Evolutionary conservation across 1,139 yeast species (phyloP).

Genomic region (Sugiyamaella novakii): DNA sequence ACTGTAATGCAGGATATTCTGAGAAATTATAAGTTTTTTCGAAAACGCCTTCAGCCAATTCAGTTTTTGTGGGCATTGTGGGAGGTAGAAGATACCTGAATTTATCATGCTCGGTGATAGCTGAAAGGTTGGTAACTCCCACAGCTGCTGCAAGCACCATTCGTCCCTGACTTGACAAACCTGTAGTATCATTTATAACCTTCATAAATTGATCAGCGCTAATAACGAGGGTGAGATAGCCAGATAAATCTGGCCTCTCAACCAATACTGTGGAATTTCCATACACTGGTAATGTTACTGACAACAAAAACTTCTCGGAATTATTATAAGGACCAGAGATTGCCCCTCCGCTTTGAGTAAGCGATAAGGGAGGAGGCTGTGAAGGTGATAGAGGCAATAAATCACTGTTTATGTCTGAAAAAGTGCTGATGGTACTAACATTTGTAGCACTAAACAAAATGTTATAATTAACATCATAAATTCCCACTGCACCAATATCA

Average conservation of each 20-base stretch:
- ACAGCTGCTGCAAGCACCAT: conserved; percentile 43
- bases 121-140: conserved; percentile 26
- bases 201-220: conserved; percentile 55
- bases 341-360: conserved; percentile 32
- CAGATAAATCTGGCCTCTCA: conserved; percentile 60
- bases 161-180: conserved; percentile 46
- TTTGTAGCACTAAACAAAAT: conserved; percentile 46
- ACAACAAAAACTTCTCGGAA: conserved; percentile 46
- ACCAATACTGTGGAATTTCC: conserved; percentile 72
- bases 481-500: conserved; percentile 59
- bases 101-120: conserved; percentile 16
- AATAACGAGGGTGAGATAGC: conserved; percentile 69
- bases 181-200: conserved; percentile 55
- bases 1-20: conserved; percentile 44
- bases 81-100: conserved; percentile 41
- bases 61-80: conserved; percentile 29
- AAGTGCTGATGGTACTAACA: conserved; percentile 26
- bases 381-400: conserved; percentile 58
- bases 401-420: conserved; percentile 28
- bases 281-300: conserved; percentile 68
- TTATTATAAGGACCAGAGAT: conserved; percentile 36
- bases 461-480: conserved; percentile 59
- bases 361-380: conserved; percentile 47
- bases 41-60: conserved; percentile 1
- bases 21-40: conserved; percentile 24